Conservation (phyloP, 306 rosid species). For the Sechiopsis laciniata region DNA sequence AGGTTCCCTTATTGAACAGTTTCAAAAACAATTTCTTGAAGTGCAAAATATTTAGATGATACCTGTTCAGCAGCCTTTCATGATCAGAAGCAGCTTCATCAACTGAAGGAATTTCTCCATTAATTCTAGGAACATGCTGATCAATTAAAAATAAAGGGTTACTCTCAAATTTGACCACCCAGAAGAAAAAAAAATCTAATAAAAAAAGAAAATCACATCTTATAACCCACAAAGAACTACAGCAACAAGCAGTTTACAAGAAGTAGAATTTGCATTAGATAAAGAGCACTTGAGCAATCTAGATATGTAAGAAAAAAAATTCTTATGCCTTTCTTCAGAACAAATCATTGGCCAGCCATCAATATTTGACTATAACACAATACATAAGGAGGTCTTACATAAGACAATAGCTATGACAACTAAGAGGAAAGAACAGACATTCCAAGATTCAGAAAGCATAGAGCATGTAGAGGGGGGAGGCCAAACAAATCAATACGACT, state of each 20-base stretch:
- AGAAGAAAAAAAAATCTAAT: slow-evolving; percentile 10
- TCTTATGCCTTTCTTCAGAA: background rate
- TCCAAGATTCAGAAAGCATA: background rate
- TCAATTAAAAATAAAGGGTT: slow-evolving; percentile 17
- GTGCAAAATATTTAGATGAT: slow-evolving; percentile 21
- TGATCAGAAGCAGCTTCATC: slow-evolving; percentile 92
- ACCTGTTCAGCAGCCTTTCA: slow-evolving; percentile 85
- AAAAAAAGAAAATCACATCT: slow-evolving; percentile 10
- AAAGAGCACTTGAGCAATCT: background rate
- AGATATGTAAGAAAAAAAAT: background rate
- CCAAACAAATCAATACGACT: background rate
- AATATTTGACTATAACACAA: background rate
- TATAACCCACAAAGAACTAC: slow-evolving; percentile 14
- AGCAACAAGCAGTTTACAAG: slow-evolving; percentile 10
- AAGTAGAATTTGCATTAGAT: background rate
- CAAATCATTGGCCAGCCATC: background rate
- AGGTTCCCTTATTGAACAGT: slow-evolving; percentile 11
- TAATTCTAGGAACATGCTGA: slow-evolving; percentile 86
- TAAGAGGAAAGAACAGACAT: background rate
- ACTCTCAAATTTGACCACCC: background rate
- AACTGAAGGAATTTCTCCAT: slow-evolving; percentile 83
- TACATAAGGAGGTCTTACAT: background rate
- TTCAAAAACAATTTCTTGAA: background rate
- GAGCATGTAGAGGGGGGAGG: background rate
- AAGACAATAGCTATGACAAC: background rate